Evolutionary conservation across 306 rosid genomes (phyloP).

Genomic region (Trifolium dubium): DNA sequence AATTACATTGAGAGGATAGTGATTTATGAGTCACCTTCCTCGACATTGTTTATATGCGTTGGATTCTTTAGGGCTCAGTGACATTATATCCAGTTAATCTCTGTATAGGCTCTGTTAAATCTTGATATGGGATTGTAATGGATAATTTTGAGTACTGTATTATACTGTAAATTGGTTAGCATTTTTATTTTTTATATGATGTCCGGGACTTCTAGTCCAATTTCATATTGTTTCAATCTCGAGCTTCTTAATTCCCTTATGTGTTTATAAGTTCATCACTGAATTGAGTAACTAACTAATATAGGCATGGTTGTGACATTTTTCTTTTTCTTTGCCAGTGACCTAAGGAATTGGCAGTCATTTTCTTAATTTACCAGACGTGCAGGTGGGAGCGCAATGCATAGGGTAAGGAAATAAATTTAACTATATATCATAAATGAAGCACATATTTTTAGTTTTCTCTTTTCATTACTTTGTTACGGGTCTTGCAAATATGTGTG

Average conservation of each 20-base stretch:
- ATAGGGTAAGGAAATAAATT: no score
- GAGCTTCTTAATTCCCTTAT: not conserved
- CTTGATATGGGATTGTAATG: slow-evolving; percentile 19
- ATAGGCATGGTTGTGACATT: not conserved
- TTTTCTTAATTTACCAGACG: no score
- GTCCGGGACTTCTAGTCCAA: not conserved
- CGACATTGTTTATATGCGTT: slow-evolving; percentile 23
- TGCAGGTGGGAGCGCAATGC: no score
- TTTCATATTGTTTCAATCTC: not conserved
- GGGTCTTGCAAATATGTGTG: no score
- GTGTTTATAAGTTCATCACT: not conserved
- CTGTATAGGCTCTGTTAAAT: slow-evolving; percentile 26
- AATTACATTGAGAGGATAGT: slow-evolving; percentile 11
- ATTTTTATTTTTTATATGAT: slow-evolving; percentile 5
- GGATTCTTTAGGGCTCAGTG: slow-evolving; percentile 31
- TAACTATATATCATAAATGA: no score
- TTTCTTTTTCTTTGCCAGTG: not conserved
- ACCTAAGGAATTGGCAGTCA: not conserved
- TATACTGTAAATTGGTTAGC: slow-evolving; percentile 27
- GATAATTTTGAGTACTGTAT: slow-evolving; percentile 37
- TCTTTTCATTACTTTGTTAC: no score
- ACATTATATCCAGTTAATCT: slow-evolving; percentile 13
- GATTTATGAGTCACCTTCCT: slow-evolving; percentile 42
- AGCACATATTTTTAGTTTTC: no score
- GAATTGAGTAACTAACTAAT: not conserved